phyloP scores from a whole-genome alignment of 2,329 filamentous ascomycete genomes.

The Fusarium sp. region DNA sequence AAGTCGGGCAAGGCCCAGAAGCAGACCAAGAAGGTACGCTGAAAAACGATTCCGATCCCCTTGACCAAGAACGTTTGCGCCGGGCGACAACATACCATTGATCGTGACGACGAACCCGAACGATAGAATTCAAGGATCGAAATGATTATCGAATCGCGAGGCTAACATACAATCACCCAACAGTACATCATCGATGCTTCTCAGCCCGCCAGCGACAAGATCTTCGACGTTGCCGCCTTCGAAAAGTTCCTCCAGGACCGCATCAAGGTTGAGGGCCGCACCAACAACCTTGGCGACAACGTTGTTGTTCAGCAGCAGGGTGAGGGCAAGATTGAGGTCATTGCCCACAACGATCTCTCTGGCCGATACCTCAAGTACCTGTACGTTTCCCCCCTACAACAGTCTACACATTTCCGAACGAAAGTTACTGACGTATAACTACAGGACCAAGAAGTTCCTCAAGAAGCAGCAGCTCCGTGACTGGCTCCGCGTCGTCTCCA shows the following conservation, averaged over 20 bases:
- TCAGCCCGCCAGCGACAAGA: constrained; percentile 98
- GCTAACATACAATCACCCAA: constrained; percentile 25
- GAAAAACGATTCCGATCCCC: not conserved
- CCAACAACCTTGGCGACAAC: constrained; percentile 96
- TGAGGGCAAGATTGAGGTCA: constrained; percentile 98
- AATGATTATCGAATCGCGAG: not conserved
- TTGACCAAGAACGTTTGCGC: constrained; percentile 3
- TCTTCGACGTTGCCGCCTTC: constrained; percentile 98
- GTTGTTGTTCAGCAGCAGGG: constrained; percentile 91
- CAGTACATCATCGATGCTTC: constrained; percentile 99
- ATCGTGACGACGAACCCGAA: constrained; percentile 6
- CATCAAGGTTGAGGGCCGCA: constrained; percentile 99
- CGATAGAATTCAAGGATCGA: not conserved
- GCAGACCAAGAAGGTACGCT: constrained; percentile 84
- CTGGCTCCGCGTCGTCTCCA: constrained; percentile 99
- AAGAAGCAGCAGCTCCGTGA: constrained; percentile 99
- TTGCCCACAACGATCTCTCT: constrained; percentile 97
- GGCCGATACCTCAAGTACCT: constrained; percentile 99
- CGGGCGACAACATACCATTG: not conserved
- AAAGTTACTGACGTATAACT: too few relatives aligned
- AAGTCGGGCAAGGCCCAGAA: constrained; percentile 80
- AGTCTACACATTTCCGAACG: too few relatives aligned
- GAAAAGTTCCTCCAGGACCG: constrained; percentile 99
- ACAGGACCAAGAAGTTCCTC: constrained; percentile 99
- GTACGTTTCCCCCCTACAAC: constrained; percentile 65